These are phyloP conservation scores for Echeveria elegans DNA, from an alignment of 164 flowering plant species.

Conservation along the genomic window DNA sequence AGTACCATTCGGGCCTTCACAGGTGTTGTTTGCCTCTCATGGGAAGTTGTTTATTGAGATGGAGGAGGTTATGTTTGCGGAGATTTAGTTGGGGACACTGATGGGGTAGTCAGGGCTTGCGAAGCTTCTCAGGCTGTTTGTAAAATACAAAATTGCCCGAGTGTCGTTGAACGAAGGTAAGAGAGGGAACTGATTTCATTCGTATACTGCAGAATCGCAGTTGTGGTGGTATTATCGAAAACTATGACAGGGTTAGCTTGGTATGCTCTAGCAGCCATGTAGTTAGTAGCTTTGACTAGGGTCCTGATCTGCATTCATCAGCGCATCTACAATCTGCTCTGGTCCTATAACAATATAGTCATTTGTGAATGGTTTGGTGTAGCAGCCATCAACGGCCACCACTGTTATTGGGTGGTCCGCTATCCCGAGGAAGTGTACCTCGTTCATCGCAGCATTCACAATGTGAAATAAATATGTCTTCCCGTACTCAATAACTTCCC, in stretches of 20 bases:
- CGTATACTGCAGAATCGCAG: constrained; percentile 15
- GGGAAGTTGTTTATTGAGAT: constrained; percentile 21
- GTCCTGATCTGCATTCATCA: constrained; percentile 17
- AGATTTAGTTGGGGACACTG: not conserved
- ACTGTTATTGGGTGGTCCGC: constrained; percentile 16
- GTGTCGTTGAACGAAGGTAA: constrained; percentile 12
- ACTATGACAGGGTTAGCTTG: not conserved
- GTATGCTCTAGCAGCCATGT: constrained; percentile 12
- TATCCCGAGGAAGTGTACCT: constrained; percentile 16
- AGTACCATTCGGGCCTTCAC: constrained; percentile 31
- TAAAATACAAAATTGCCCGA: constrained; percentile 9
- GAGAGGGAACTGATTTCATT: no score
- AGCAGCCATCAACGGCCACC: constrained; percentile 17
- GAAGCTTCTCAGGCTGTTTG: constrained; percentile 13
- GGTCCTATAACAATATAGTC: constrained; percentile 20
- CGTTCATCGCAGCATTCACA: constrained; percentile 22
- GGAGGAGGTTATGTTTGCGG: constrained; percentile 5
- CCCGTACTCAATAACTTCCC: constrained; percentile 21
- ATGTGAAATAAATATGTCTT: constrained; percentile 34
- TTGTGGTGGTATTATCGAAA: constrained; percentile 20
- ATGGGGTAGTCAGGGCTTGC: constrained; percentile 13
- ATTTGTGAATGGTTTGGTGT: constrained; percentile 17
- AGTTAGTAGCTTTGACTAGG: constrained; percentile 12
- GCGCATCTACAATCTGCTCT: constrained; percentile 19
- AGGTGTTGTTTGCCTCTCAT: constrained; percentile 17